Percentiles rank a stretch among this genome's conserved stretches.
Evolutionary conservation across 148 eudicot genomes (phyloP).

Genomic region (Tetragonia tetragonoides): DNA sequence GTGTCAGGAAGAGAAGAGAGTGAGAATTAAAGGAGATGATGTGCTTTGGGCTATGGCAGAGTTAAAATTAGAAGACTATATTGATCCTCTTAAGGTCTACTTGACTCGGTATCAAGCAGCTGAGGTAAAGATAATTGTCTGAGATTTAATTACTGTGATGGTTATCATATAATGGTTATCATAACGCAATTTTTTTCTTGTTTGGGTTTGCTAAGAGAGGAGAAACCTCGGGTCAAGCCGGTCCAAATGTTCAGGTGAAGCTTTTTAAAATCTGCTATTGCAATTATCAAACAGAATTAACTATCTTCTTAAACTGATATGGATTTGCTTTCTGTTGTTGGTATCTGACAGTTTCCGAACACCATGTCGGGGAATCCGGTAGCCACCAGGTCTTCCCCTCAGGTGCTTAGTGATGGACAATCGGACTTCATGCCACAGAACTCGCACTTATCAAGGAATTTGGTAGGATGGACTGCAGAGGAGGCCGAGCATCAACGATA

Average conservation of each 20-base stretch:
- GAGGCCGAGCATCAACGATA: no score
- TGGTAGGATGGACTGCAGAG: no score
- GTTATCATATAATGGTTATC: background rate
- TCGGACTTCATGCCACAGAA: no score
- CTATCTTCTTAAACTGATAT: background rate
- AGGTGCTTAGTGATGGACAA: no score
- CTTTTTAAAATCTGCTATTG: background rate
- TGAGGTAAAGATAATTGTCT: constrained; percentile 47
- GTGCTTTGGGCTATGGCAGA: constrained; percentile 94
- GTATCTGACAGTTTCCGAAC: constrained; percentile 54
- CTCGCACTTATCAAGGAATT: no score
- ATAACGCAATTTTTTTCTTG: constrained; percentile 16
- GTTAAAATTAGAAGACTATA: constrained; percentile 86
- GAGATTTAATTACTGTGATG: background rate
- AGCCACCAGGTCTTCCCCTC: no score
- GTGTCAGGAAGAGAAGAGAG: constrained; percentile 90
- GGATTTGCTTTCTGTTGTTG: constrained; percentile 9
- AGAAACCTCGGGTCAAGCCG: constrained; percentile 48
- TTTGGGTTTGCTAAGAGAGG: constrained; percentile 46
- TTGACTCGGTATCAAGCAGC: constrained; percentile 63
- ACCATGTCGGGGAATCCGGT: no score
- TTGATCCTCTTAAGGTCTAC: constrained; percentile 86
- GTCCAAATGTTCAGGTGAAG: constrained; percentile 53
- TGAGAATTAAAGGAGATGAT: constrained; percentile 96
- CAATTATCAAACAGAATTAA: background rate